phyloP scores from a whole-genome alignment of 2,329 filamentous ascomycete genomes.

The Acrodontium crateriforme region DNA sequence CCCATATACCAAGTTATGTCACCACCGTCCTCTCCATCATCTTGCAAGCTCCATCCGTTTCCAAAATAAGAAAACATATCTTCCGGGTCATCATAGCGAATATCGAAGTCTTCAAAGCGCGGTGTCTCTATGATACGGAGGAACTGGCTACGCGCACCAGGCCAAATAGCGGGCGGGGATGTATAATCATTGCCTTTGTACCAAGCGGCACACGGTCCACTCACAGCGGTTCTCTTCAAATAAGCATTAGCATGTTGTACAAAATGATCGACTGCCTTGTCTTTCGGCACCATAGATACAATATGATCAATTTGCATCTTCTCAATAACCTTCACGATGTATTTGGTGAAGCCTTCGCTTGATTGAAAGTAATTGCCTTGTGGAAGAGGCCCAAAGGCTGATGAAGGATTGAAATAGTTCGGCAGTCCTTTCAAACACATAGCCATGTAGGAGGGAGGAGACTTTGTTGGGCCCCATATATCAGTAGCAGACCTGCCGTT shows the following conservation, averaged over 20 bases:
- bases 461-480: slow-evolving; percentile 2
- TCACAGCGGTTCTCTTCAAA: slow-evolving; percentile 9
- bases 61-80: slow-evolving; percentile 10
- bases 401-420: slow-evolving; percentile 13
- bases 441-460: slow-evolving; percentile 11
- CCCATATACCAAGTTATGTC: slow-evolving; percentile 10
- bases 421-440: slow-evolving; percentile 9
- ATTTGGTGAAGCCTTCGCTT: slow-evolving; percentile 7
- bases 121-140: slow-evolving; percentile 7
- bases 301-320: slow-evolving; percentile 12
- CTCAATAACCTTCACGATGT: slow-evolving; percentile 11
- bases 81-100: slow-evolving; percentile 8
- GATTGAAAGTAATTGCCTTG: slow-evolving; percentile 12
- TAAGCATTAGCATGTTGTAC: slow-evolving; percentile 10
- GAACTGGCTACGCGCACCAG: slow-evolving; percentile 9
- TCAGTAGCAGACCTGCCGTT: slow-evolving; percentile 8
- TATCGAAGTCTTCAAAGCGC: slow-evolving; percentile 11
- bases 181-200: slow-evolving; percentile 11
- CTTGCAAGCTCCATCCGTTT: slow-evolving; percentile 9
- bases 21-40: slow-evolving; percentile 4
- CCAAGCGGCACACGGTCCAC: slow-evolving; percentile 9
- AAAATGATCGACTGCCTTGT: slow-evolving; percentile 10
- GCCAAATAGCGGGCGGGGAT: slow-evolving; percentile 9
- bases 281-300: slow-evolving; percentile 8
- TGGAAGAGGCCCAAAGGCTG: slow-evolving; percentile 9